Conservation (phyloP, 192 early-diverging fungal species). For the Rhizoclosmatium globosum region DNA sequence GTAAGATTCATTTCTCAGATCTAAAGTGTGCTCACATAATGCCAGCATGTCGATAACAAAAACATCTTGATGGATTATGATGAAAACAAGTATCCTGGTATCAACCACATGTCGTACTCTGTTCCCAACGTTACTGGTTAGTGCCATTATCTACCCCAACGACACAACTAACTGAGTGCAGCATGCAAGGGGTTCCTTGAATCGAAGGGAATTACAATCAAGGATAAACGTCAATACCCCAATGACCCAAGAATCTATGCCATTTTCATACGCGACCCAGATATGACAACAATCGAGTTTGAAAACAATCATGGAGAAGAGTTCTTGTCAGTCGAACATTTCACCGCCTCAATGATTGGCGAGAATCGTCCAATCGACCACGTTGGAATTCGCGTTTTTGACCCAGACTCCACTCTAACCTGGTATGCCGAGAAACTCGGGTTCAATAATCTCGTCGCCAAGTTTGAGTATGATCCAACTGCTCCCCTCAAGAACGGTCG, state of each 20-base stretch:
- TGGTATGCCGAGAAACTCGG: constrained; percentile 21
- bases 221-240: not conserved
- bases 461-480: not conserved
- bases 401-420: not conserved
- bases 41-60: not conserved
- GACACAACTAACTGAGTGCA: not conserved
- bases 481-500: not conserved
- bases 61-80: constrained; percentile 10
- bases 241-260: constrained; percentile 3
- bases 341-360: not conserved
- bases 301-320: constrained; percentile 9
- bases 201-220: not conserved
- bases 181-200: not conserved
- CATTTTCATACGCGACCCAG: constrained; percentile 3
- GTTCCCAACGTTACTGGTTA: not conserved
- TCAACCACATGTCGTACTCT: constrained; percentile 1
- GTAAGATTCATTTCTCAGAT: not conserved
- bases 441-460: constrained; percentile 7
- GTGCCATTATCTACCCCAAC: no score
- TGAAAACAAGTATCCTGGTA: constrained; percentile 3
- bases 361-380: not conserved
- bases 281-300: constrained; percentile 8
- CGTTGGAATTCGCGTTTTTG: constrained; percentile 10
- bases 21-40: not conserved
- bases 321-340: not conserved